Conservation (phyloP, 2,329 filamentous ascomycete genomes). For the Domatiomyces globalis region DNA sequence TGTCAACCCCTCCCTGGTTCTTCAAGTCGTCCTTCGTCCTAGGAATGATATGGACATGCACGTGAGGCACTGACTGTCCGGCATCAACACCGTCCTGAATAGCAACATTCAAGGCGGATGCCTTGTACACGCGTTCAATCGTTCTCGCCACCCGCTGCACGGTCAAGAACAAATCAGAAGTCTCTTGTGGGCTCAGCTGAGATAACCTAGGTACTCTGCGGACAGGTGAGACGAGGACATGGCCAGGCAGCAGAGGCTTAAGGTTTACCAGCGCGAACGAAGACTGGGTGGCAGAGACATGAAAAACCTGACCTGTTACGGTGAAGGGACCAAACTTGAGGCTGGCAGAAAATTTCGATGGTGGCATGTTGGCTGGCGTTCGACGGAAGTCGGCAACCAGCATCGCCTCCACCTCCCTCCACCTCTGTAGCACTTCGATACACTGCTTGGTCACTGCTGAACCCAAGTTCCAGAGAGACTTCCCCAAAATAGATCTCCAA, state of each 20-base stretch:
- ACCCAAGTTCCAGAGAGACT: too few species aligned
- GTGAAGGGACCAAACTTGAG: constrained; percentile 64
- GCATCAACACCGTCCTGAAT: constrained; percentile 86
- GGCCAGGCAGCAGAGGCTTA: constrained; percentile 83
- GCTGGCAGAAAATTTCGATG: constrained; percentile 11
- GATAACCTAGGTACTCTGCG: constrained; percentile 55
- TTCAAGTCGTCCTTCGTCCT: constrained; percentile 47
- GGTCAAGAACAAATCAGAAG: constrained; percentile 73
- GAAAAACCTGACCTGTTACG: constrained; percentile 78
- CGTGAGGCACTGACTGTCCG: constrained; percentile 85
- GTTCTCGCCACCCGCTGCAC: constrained; percentile 72
- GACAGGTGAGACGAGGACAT: constrained; percentile 77
- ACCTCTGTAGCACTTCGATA: not conserved
- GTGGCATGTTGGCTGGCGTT: constrained; percentile 6
- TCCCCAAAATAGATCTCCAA: too few species aligned
- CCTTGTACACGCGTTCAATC: constrained; percentile 47
- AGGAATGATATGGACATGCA: constrained; percentile 87
- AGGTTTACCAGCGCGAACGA: constrained; percentile 89
- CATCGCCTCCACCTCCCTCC: not conserved
- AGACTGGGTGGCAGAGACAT: constrained; percentile 48
- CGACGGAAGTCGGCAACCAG: not conserved
- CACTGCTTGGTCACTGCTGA: too few species aligned
- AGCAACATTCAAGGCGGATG: constrained; percentile 76
- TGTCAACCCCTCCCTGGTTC: constrained; percentile 48
- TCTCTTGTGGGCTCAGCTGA: constrained; percentile 57